Conservation (phyloP, 352 stramenopile species). For the Pythium coloratum region DNA sequence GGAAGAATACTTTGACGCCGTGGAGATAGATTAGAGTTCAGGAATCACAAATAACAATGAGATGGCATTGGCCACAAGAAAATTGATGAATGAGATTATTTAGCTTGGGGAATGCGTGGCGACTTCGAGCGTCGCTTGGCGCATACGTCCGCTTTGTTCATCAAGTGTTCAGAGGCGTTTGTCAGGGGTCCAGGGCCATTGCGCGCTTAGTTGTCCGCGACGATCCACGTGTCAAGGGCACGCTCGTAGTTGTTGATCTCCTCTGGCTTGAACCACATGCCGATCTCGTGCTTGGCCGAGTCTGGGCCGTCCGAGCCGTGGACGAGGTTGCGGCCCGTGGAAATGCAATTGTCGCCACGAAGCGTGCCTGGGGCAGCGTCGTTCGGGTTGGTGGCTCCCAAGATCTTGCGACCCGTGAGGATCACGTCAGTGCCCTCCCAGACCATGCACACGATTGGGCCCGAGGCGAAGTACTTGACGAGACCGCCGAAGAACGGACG, state of each 20-base stretch:
- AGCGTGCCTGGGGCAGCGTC: slow-evolving; percentile 92
- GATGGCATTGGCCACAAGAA: background rate
- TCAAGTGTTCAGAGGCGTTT: background rate
- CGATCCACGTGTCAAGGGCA: slow-evolving; percentile 85
- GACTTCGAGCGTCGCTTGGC: background rate
- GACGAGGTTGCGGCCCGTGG: slow-evolving; percentile 91
- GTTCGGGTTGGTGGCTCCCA: slow-evolving; percentile 95
- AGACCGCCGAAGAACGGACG: slow-evolving; percentile 93
- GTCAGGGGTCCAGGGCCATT: background rate
- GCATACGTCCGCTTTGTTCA: background rate
- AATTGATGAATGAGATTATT: background rate
- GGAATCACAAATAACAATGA: background rate
- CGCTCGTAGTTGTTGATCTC: slow-evolving; percentile 92
- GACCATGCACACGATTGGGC: slow-evolving; percentile 96
- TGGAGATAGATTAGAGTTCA: slow-evolving; percentile 6
- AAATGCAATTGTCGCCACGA: slow-evolving; percentile 94
- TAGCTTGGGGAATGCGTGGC: background rate
- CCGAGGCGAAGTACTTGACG: slow-evolving; percentile 91
- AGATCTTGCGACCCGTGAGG: slow-evolving; percentile 93
- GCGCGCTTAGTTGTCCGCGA: slow-evolving; percentile 81
- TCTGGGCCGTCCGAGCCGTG: slow-evolving; percentile 93
- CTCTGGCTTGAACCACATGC: slow-evolving; percentile 92
- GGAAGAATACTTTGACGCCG: slow-evolving; percentile 3
- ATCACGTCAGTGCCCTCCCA: slow-evolving; percentile 94
- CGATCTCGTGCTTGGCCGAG: slow-evolving; percentile 91